These are phyloP conservation scores for Fragaria nilgerrensis DNA, from an alignment of 306 rosid genomes.

Conservation along the genomic window DNA sequence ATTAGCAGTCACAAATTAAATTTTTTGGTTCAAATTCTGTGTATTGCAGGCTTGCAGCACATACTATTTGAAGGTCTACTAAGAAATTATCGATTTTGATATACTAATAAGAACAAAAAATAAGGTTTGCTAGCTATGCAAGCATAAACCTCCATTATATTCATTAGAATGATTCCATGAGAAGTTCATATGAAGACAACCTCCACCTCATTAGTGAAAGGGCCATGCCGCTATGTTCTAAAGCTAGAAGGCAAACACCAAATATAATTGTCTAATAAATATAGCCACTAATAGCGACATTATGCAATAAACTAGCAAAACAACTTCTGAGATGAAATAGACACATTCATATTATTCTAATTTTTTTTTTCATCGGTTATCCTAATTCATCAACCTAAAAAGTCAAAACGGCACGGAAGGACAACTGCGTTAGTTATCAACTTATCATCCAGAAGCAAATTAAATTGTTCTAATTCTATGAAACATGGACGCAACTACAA, in stretches of 20 bases:
- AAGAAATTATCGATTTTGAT: neutral
- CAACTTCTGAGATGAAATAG: neutral
- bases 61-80: too few species aligned
- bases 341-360: neutral
- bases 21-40: too few species aligned
- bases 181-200: conserved; percentile 1
- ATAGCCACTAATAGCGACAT: neutral
- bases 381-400: conserved; percentile 16
- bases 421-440: neutral
- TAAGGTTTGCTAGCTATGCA: neutral
- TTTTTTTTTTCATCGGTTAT: neutral
- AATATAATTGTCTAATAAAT: neutral
- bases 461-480: neutral
- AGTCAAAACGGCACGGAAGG: conserved; percentile 5
- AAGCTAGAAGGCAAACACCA: neutral
- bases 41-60: too few species aligned
- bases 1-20: too few species aligned
- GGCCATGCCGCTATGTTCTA: neutral
- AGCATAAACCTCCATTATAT: neutral
- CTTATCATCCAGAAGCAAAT: neutral
- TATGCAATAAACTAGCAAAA: neutral
- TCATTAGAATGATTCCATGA: neutral
- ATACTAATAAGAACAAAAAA: neutral
- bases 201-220: neutral
- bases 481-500: conserved; percentile 9